Evolutionary conservation across 495 filamentous ascomycete species (phyloP), one percentile per base, ranked within the genome.

Genomic region (Acidiella bohemica): DNA sequence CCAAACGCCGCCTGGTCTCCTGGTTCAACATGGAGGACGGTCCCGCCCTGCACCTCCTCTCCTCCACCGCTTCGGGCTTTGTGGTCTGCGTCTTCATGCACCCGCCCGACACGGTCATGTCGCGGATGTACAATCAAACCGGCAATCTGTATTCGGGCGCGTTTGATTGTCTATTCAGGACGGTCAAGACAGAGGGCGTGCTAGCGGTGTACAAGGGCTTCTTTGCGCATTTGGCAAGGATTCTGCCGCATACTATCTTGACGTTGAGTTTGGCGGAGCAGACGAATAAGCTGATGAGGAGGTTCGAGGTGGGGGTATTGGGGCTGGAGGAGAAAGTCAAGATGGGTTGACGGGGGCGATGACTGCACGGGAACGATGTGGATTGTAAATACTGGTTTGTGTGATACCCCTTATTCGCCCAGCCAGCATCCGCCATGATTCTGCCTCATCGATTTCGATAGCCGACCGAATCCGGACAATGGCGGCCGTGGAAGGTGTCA

Each of bases 81-180:
- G 92, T 94, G 4, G 90, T 99, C 1, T 96, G 92, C 63, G 84
- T 82, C 51, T 76, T 94, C 43, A 99, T 99, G 90, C 92, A 99
- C 59, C 90, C 90, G 23, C 90, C 90, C 51, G 90, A 99, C 58
- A 96, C 92, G 7, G 84, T 99, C 62, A 99, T 99, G 90, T 86
- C 81, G 36, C 79, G 90, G 24, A 80, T 99, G 72, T 99, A 99
- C 65, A 99, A 99, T 66, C 90, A 99, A 61, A 88, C 86, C 39
- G 90, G 90, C 21, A 93, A 95, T 56, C 74, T 96, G 4, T 99
- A 99, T 65, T 77, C 71, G 47, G 80, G 85, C 39, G 83, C 86
- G 0, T 84, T 90, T 44, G 90, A 99, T 62, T 99, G 90, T 59
- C 59, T 95, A 30, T 73, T 68, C 54, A 85, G 93, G 65, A 99